Evolutionary conservation across 108 stramenopile genomes (phyloP).

Genomic region (Pelagomonas calceolata): DNA sequence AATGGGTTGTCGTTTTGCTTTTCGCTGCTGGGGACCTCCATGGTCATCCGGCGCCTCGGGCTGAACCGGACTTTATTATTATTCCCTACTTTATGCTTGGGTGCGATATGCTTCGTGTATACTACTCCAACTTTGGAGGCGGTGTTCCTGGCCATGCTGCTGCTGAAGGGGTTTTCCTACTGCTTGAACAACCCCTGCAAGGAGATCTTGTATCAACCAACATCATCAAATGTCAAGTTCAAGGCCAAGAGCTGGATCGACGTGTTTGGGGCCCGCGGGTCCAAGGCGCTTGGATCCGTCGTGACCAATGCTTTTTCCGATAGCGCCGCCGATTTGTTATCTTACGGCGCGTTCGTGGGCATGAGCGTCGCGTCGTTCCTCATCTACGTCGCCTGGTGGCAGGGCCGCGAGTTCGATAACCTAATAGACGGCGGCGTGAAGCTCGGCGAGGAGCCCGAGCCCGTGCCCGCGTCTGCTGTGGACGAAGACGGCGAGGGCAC

Average conservation of each 20-base stretch:
- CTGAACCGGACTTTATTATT: conserved; percentile 73
- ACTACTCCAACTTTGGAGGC: conserved; percentile 67
- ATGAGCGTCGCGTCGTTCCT: conserved; percentile 75
- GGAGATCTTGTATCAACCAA: conserved; percentile 92
- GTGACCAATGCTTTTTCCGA: conserved; percentile 86
- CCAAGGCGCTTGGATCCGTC: conserved; percentile 83
- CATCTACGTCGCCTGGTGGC: conserved; percentile 83
- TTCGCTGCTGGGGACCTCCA: conserved; percentile 81
- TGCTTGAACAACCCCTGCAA: conserved; percentile 94
- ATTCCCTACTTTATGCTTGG: conserved; percentile 74
- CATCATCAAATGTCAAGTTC: conserved; percentile 79
- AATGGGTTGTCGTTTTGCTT: conserved; percentile 81
- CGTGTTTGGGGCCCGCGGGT: conserved; percentile 86
- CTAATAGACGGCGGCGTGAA: conserved; percentile 77
- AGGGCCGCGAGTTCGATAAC: conserved; percentile 83
- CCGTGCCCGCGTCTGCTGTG: conserved; percentile 48
- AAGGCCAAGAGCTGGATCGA: conserved; percentile 97
- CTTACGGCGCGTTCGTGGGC: conserved; percentile 77
- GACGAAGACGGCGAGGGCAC: conserved; percentile 39
- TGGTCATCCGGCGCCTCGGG: conserved; percentile 84
- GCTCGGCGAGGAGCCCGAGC: conserved; percentile 66
- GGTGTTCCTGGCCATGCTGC: conserved; percentile 88
- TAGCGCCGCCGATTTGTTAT: conserved; percentile 56
- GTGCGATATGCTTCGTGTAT: conserved; percentile 70
- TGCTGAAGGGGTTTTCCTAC: conserved; percentile 87